Percentiles rank a stretch among this genome's conserved stretches.
phyloP scores from a whole-genome alignment of 345 rosid genomes.

The Hirschfeldia incana region DNA sequence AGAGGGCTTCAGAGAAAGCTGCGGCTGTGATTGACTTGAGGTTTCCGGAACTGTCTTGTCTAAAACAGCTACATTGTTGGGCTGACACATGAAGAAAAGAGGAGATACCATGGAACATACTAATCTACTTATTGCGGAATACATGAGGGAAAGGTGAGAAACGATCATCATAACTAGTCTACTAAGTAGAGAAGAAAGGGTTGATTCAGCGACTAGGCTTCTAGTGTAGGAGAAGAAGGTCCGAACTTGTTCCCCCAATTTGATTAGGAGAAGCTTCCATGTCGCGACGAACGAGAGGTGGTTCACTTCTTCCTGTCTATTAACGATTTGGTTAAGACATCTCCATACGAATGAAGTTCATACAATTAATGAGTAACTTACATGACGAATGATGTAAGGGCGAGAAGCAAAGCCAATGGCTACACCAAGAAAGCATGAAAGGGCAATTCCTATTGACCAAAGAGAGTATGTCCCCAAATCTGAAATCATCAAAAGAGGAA shows the following conservation, averaged over 20 bases:
- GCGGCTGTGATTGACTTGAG: conserved; percentile 22
- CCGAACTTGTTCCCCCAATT: conserved; percentile 57
- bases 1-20: conserved; percentile 11
- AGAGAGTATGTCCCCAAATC: conserved; percentile 35
- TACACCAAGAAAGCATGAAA: conserved; percentile 38
- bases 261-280: conserved; percentile 70
- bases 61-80: conserved; percentile 41
- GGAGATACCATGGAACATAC: conserved; percentile 46
- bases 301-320: conserved; percentile 64
- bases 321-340: conserved; percentile 44
- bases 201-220: conserved; percentile 54
- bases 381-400: conserved; percentile 44
- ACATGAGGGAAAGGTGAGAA: conserved; percentile 63
- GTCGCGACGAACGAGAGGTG: conserved; percentile 49
- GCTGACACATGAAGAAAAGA: conserved; percentile 49
- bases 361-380: conserved; percentile 35
- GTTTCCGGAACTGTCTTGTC: conserved; percentile 34
- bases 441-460: conserved; percentile 35
- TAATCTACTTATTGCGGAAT: conserved; percentile 48
- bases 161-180: conserved; percentile 49
- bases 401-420: conserved; percentile 34
- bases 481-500: conserved; percentile 25
- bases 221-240: conserved; percentile 59
- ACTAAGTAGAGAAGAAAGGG: conserved; percentile 34
- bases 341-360: conserved; percentile 9